These are phyloP conservation scores for Cyclotella atomus DNA, from an alignment of 108 stramenopile species.

Conservation along the genomic window DNA sequence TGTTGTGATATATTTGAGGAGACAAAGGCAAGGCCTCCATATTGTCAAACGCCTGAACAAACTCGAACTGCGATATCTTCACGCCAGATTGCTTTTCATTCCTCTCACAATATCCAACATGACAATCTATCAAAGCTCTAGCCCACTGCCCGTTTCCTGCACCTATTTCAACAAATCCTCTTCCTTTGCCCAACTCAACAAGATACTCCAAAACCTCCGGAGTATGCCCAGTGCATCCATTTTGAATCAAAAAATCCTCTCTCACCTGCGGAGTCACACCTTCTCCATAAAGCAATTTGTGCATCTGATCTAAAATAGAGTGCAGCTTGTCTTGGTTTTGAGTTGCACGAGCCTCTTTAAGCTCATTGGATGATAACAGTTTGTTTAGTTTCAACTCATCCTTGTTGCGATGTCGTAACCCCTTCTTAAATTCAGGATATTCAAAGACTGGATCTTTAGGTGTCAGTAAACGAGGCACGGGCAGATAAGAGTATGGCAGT, in stretches of 20 bases:
- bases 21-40: constrained; percentile 66
- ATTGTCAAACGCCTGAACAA: constrained; percentile 77
- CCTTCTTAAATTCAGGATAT: constrained; percentile 47
- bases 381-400: constrained; percentile 57
- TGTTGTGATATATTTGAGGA: constrained; percentile 69
- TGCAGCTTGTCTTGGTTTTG: constrained; percentile 52
- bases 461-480: constrained; percentile 51
- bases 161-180: constrained; percentile 86
- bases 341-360: constrained; percentile 28
- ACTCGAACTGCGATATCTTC: constrained; percentile 44
- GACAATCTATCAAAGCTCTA: constrained; percentile 56
- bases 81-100: constrained; percentile 17
- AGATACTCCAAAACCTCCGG: constrained; percentile 56
- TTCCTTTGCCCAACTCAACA: constrained; percentile 43
- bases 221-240: constrained; percentile 81
- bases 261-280: constrained; percentile 72
- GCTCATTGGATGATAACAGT: constrained; percentile 44
- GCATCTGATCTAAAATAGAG: constrained; percentile 36
- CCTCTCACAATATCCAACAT: constrained; percentile 18
- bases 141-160: constrained; percentile 90
- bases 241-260: constrained; percentile 74
- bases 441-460: constrained; percentile 55
- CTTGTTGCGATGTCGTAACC: constrained; percentile 48
- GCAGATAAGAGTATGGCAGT: constrained; percentile 39
- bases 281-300: constrained; percentile 69